Conservation (phyloP, 169 alveolate genomes). For the Fabrea salina region DNA sequence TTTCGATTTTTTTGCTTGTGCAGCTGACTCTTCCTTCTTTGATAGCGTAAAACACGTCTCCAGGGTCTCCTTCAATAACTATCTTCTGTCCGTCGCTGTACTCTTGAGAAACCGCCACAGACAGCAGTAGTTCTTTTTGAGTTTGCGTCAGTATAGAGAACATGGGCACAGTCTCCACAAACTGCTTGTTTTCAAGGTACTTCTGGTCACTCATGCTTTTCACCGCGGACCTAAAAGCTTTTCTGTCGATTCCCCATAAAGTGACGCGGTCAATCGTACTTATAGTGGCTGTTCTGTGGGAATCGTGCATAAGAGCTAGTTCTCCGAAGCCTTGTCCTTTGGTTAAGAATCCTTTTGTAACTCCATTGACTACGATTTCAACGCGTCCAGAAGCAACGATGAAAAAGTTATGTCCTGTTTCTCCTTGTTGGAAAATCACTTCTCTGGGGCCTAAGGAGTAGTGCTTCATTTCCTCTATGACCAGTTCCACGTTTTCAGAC, state of each 20-base stretch:
- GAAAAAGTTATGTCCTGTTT: conserved; percentile 42
- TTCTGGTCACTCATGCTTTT: conserved; percentile 30
- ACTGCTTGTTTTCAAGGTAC: conserved; percentile 19
- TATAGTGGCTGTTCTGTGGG: conserved; percentile 97
- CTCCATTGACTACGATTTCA: conserved; percentile 88
- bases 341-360: conserved; percentile 80
- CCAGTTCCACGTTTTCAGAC: background rate
- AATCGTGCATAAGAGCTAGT: conserved; percentile 95
- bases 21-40: conserved; percentile 56
- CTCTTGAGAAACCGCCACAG: conserved; percentile 37
- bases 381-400: conserved; percentile 47
- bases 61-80: conserved; percentile 59
- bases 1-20: conserved; percentile 40
- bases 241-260: conserved; percentile 94
- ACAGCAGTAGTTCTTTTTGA: conserved; percentile 34
- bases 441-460: background rate
- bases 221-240: conserved; percentile 75
- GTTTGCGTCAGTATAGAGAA: background rate
- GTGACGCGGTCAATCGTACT: conserved; percentile 14
- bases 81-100: conserved; percentile 39
- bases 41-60: conserved; percentile 43
- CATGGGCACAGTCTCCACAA: conserved; percentile 10
- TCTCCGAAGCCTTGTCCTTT: conserved; percentile 98
- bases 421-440: conserved; percentile 42
- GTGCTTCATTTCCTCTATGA: conserved; percentile 11